phyloP scores from a whole-genome alignment of 2,329 filamentous ascomycete species.

The Scedosporium aurantiacum region DNA sequence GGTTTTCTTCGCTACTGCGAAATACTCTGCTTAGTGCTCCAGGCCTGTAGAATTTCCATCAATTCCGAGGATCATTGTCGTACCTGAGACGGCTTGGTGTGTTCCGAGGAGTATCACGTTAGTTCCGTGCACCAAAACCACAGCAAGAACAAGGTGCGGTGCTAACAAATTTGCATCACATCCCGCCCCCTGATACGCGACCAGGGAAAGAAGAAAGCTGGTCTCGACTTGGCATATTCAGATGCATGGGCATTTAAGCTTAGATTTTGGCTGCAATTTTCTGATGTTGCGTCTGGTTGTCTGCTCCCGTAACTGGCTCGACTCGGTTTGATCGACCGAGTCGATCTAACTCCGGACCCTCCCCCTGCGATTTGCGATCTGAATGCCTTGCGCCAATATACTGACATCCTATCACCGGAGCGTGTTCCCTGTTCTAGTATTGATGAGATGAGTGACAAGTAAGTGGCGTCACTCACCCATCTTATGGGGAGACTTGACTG shows the following conservation, averaged over 20 bases:
- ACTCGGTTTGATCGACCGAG: conserved; percentile 1
- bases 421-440: neutral
- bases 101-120: neutral
- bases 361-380: neutral
- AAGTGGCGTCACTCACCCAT: too few relatives aligned
- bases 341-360: neutral
- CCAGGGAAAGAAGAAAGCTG: too few relatives aligned
- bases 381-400: neutral
- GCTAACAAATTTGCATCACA: neutral
- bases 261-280: neutral
- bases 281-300: neutral
- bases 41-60: neutral
- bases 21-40: neutral
- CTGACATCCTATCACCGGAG: neutral
- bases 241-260: neutral
- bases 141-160: neutral
- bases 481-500: too few relatives aligned
- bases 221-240: neutral
- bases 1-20: neutral
- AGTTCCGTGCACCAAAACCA: neutral
- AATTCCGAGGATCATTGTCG: neutral
- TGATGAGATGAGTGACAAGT: neutral
- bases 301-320: neutral
- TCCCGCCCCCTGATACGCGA: neutral
- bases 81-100: neutral